These are phyloP conservation scores for Chlamydomonas schloesseri DNA, from an alignment of 139 green algal genomes.

Conservation along the genomic window DNA sequence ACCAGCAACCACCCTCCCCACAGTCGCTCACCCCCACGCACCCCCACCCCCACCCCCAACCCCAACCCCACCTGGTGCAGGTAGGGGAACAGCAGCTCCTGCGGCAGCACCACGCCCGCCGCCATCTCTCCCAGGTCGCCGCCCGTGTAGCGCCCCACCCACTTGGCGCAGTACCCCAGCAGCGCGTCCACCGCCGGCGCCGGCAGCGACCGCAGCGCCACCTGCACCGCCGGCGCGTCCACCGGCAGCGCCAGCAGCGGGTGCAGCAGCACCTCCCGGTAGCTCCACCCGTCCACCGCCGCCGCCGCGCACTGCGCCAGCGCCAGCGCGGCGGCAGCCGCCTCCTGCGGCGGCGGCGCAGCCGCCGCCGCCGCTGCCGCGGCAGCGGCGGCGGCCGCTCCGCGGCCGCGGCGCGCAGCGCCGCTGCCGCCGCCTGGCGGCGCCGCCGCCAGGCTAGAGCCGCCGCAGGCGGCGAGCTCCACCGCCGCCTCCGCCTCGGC, in stretches of 20 bases:
- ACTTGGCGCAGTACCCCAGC: conserved; percentile 63
- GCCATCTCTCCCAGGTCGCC: conserved; percentile 15
- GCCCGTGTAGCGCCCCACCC: conserved; percentile 54
- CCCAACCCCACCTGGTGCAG: conserved; percentile 41
- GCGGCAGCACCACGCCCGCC: conserved; percentile 35
- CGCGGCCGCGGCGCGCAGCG: background rate
- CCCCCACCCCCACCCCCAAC: background rate
- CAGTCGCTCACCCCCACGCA: background rate
- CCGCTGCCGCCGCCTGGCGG: background rate
- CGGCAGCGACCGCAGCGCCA: conserved; percentile 46
- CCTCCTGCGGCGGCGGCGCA: background rate
- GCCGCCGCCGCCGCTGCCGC: background rate
- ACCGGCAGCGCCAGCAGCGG: conserved; percentile 49
- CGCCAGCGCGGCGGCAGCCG: conserved; percentile 5
- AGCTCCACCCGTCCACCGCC: conserved; percentile 64
- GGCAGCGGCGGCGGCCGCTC: background rate
- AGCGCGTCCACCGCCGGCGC: conserved; percentile 48
- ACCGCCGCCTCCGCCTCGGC: background rate
- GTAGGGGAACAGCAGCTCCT: conserved; percentile 53
- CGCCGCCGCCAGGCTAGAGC: background rate
- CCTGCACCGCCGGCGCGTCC: conserved; percentile 53
- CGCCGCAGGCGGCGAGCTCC: background rate
- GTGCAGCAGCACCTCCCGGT: conserved; percentile 44
- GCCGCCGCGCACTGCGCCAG: conserved; percentile 58
- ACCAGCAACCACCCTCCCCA: too few species aligned